Conservation (phyloP, 805 yeast species). For the Ogataea allantospora region DNA sequence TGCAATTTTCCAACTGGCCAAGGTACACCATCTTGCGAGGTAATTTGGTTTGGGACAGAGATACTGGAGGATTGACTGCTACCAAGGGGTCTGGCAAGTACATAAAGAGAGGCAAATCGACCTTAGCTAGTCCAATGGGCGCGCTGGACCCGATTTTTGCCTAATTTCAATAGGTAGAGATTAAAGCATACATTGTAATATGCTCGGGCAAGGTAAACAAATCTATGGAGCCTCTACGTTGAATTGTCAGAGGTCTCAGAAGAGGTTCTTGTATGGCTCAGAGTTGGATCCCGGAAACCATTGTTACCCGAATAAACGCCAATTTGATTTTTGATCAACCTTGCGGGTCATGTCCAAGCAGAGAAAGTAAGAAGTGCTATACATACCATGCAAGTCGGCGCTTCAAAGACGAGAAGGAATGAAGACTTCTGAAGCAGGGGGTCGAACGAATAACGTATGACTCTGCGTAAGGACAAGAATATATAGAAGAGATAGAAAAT, state of each 20-base stretch:
- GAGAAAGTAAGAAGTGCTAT: conserved; percentile 34
- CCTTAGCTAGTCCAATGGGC: conserved; percentile 23
- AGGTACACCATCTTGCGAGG: conserved; percentile 43
- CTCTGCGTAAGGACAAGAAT: conserved; percentile 35
- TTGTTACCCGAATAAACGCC: conserved; percentile 1
- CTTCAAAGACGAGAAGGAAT: conserved; percentile 37
- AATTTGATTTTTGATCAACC: too few species aligned
- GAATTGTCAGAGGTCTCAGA: too few species aligned
- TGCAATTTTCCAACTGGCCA: conserved; percentile 46
- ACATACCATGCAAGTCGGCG: conserved; percentile 39
- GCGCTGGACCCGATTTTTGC: conserved; percentile 26
- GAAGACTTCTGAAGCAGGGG: conserved; percentile 36
- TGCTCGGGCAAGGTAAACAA: too few species aligned
- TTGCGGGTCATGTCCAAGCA: neutral
- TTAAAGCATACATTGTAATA: too few species aligned
- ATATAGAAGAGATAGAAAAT: conserved; percentile 34
- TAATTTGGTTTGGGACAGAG: conserved; percentile 34
- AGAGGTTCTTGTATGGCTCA: too few species aligned
- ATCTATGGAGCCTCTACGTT: too few species aligned
- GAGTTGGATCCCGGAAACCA: too few species aligned
- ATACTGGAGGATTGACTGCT: conserved; percentile 19
- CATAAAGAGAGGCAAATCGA: conserved; percentile 28
- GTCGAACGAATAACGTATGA: conserved; percentile 37
- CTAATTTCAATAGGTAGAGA: too few species aligned
- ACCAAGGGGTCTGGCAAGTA: conserved; percentile 25